Conservation (phyloP, 441 rosid species). For the Populus tomentosa region DNA sequence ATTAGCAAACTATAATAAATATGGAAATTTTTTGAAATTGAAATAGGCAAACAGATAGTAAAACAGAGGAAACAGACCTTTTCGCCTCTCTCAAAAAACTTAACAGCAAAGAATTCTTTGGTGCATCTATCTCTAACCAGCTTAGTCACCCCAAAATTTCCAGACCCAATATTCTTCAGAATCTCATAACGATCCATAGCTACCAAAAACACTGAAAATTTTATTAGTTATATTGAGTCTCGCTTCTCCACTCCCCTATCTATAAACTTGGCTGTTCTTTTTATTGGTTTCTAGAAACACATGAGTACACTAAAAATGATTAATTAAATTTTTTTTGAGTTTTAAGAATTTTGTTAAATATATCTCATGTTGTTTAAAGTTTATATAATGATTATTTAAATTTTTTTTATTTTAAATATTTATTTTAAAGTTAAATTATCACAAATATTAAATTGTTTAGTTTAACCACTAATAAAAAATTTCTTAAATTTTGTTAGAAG, state of each 20-base stretch:
- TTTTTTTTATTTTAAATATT: too few relatives aligned
- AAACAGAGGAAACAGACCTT: slow-evolving; percentile 30
- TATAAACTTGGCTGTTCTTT: not conserved
- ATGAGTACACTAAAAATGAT: too few relatives aligned
- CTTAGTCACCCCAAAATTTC: slow-evolving; percentile 64
- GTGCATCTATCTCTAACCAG: slow-evolving; percentile 44
- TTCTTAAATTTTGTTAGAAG: too few relatives aligned
- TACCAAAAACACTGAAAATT: not conserved
- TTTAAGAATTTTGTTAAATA: too few relatives aligned
- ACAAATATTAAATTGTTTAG: too few relatives aligned
- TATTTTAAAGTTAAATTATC: too few relatives aligned
- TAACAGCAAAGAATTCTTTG: slow-evolving; percentile 50
- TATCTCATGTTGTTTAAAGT: too few relatives aligned
- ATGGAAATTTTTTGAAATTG: not conserved
- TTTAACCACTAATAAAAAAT: too few relatives aligned
- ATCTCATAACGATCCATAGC: slow-evolving; percentile 58
- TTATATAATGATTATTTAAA: too few relatives aligned
- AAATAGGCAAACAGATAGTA: not conserved
- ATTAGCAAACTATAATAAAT: not conserved
- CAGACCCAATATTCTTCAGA: slow-evolving; percentile 53
- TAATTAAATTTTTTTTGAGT: too few relatives aligned
- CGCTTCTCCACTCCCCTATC: not conserved
- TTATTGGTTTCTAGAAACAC: not conserved
- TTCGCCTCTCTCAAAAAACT: slow-evolving; percentile 59
- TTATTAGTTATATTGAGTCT: not conserved